Evolutionary conservation across 2,329 filamentous ascomycete species (phyloP).

Genomic region (Seiridium unicorne): DNA sequence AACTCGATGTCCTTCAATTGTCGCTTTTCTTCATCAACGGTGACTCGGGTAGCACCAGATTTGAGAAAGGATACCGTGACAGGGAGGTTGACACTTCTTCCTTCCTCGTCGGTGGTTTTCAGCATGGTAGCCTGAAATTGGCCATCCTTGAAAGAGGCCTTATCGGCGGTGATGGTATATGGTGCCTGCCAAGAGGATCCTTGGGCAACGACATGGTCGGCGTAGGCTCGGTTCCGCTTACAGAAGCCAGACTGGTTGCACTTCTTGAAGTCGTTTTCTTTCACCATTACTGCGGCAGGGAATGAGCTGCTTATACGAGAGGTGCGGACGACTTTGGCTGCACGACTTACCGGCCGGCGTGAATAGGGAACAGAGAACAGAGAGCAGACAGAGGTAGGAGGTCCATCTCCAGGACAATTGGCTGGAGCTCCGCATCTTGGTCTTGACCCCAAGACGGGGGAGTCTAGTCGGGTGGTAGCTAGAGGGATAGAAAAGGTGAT

Average conservation of each 20-base stretch:
- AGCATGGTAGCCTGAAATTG: conserved; percentile 77
- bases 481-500: conserved; percentile 7
- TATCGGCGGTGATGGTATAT: conserved; percentile 72
- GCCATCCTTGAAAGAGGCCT: conserved; percentile 75
- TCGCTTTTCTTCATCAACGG: conserved; percentile 87
- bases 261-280: conserved; percentile 96
- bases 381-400: conserved; percentile 58
- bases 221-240: conserved; percentile 87
- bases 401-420: conserved; percentile 63
- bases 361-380: conserved; percentile 58
- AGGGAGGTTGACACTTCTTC: conserved; percentile 74
- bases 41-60: conserved; percentile 83
- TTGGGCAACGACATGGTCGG: conserved; percentile 68
- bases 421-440: conserved; percentile 48
- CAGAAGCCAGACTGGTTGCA: conserved; percentile 97
- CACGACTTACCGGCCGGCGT: conserved; percentile 59
- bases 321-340: background rate
- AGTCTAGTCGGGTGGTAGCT: conserved; percentile 24
- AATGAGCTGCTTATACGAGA: conserved; percentile 6
- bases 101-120: conserved; percentile 68
- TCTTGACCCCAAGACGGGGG: conserved; percentile 28
- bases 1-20: conserved; percentile 86
- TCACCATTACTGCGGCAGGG: conserved; percentile 66
- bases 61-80: conserved; percentile 85
- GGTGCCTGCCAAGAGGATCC: conserved; percentile 74